These are phyloP conservation scores for Phytophthora constricta DNA, from an alignment of 352 stramenopile genomes.

Conservation along the genomic window DNA sequence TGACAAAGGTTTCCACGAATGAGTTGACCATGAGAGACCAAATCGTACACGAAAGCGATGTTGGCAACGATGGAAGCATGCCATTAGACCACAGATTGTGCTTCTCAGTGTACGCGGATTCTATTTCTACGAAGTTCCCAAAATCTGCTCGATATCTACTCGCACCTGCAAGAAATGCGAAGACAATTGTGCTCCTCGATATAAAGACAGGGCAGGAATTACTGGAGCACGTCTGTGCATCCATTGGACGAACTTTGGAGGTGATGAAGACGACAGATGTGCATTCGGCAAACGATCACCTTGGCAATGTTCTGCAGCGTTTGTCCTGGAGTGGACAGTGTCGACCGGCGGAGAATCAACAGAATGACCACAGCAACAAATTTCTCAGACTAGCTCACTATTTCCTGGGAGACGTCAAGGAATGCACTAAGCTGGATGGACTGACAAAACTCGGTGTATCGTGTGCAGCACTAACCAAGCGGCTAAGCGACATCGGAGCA, in stretches of 20 bases:
- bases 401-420: conserved; percentile 47
- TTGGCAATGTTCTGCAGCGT: conserved; percentile 26
- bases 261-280: conserved; percentile 17
- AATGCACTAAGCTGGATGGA: conserved; percentile 36
- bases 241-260: conserved; percentile 43
- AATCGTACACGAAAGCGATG: neutral
- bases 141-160: conserved; percentile 43
- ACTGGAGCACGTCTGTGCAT: conserved; percentile 50
- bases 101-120: conserved; percentile 61
- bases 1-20: neutral
- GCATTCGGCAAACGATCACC: conserved; percentile 20
- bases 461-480: conserved; percentile 47
- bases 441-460: conserved; percentile 53
- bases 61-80: neutral
- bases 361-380: conserved; percentile 12
- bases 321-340: too few relatives aligned
- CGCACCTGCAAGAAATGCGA: conserved; percentile 24
- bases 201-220: conserved; percentile 44
- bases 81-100: conserved; percentile 17
- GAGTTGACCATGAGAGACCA: conserved; percentile 2
- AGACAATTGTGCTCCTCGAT: conserved; percentile 48
- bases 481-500: conserved; percentile 40
- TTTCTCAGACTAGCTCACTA: conserved; percentile 38
- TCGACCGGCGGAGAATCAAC: conserved; percentile 9
- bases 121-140: conserved; percentile 54